Base-by-base conservation (phyloP, 768 basidiomycete species). In the Candolleomyces eurysporus region DNA sequence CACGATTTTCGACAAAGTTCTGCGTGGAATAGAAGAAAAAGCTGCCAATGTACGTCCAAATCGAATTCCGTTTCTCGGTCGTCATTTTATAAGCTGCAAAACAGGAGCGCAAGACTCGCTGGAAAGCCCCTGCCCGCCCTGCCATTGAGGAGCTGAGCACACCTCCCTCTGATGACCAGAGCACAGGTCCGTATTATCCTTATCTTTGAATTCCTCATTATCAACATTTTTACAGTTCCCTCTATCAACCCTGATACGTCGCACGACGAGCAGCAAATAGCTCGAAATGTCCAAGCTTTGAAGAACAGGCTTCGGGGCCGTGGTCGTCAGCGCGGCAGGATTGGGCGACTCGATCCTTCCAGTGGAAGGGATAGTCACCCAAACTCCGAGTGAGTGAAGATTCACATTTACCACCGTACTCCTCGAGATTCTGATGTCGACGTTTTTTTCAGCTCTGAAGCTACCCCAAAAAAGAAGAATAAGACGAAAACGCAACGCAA, bases 241-340 rank as follows among this genome's bases (percentile, higher is more conserved):
- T 68, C 73, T 8, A 61, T 69, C 31, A 69, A 69, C 61, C 61
- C 79, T 21, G 84, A 86, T 46, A 71, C 76, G 3, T 78, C 84
- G 2, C 81, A 83, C 46, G 93, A 95, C 63, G 94, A 92, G 61
- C 90, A 96, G 69, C 88, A 94, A 67, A 98, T 98, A 63, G 88
- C 96, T 4, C 82, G 92, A 65, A 97, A 96, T 69, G 91, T 97
- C 1, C 89, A 94, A 66, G 92, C 92, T 0, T 79, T 99, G 58
- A 97, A 96, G 74, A 88, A 83, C 57, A 82, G 93, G 36, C 74
- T 97, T 54, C 90, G 92, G 58, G 90, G 90, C 30, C 80, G 89
- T 57, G 90, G 88, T 0, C 85, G 84, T 3, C 76, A 85, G 61
- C 81, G 86, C 59, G 80, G 82, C 49, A 79, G 82, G 59, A 75